Percentiles rank a stretch among this genome's conserved stretches.
phyloP scores from a whole-genome alignment of 768 basidiomycete species.

The Amanita fuliginea region DNA sequence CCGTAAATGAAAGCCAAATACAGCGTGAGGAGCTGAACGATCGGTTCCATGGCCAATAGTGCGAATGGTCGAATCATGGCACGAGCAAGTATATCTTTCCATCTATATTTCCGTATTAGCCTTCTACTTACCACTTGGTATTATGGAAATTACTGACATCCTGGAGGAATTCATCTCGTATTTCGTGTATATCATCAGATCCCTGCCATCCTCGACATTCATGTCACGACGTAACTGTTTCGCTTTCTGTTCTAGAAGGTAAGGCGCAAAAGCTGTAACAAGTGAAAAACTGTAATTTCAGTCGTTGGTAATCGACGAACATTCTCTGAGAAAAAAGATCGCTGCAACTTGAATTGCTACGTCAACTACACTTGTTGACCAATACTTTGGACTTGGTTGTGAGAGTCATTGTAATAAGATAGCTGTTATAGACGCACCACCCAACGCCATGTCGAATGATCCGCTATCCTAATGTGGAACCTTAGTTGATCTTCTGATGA shows the following conservation, averaged over 20 bases:
- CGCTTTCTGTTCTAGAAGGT: conserved; percentile 41
- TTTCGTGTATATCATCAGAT: conserved; percentile 32
- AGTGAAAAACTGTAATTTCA: conserved; percentile 17
- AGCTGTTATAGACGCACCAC: conserved; percentile 29
- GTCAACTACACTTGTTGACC: conserved; percentile 52
- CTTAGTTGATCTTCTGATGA: too few relatives aligned
- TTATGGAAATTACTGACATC: conserved; percentile 22
- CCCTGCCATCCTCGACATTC: conserved; percentile 34
- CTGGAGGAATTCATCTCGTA: conserved; percentile 30
- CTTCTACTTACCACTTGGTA: background rate
- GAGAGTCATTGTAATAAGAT: background rate
- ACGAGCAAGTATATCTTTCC: conserved; percentile 36
- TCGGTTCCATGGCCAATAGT: conserved; percentile 49
- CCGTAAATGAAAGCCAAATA: conserved; percentile 70
- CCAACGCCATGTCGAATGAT: conserved; percentile 62
- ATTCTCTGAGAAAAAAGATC: conserved; percentile 50
- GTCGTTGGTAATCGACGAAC: conserved; percentile 17
- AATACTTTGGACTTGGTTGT: conserved; percentile 33
- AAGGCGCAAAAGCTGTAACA: conserved; percentile 31
- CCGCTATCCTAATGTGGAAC: conserved; percentile 38
- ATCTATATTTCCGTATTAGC: conserved; percentile 22
- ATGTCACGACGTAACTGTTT: conserved; percentile 27
- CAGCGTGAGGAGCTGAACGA: conserved; percentile 53
- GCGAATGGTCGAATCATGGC: conserved; percentile 57
- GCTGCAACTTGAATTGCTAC: conserved; percentile 44